Conservation (phyloP, 768 basidiomycete genomes). For the Pulveroboletus sp. region DNA sequence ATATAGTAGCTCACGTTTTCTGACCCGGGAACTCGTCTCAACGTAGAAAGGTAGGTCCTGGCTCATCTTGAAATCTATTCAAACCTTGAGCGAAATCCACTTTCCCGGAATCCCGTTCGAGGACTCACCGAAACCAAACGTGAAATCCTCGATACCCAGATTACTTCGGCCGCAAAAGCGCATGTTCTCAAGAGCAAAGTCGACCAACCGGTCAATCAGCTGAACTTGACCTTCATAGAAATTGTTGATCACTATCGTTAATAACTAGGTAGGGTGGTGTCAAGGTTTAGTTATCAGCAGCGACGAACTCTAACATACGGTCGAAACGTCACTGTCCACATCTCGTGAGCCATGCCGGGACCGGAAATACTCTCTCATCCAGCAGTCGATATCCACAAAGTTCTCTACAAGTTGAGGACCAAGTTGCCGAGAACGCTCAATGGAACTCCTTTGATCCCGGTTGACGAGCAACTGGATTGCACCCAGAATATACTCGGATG, state of each 20-base stretch:
- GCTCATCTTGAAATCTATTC: constrained; percentile 27
- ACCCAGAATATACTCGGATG: constrained; percentile 22
- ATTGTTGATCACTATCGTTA: constrained; percentile 27
- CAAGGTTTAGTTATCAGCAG: neutral
- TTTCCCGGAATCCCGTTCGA: neutral
- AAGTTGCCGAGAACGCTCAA: constrained; percentile 17
- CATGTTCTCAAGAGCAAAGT: constrained; percentile 25
- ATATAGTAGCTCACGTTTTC: constrained; percentile 20
- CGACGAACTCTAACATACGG: constrained; percentile 12
- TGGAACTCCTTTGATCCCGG: constrained; percentile 12
- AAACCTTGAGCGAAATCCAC: neutral
- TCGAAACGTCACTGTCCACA: constrained; percentile 15
- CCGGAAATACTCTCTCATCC: constrained; percentile 28
- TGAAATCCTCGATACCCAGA: constrained; percentile 23
- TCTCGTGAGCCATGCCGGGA: constrained; percentile 11
- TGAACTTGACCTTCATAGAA: constrained; percentile 30
- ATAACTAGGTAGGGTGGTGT: constrained; percentile 11
- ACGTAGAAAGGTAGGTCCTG: constrained; percentile 28
- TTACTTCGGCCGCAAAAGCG: constrained; percentile 9
- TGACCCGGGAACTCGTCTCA: constrained; percentile 22
- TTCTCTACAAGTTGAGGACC: constrained; percentile 31
- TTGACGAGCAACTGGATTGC: constrained; percentile 27
- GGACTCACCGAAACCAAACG: constrained; percentile 28
- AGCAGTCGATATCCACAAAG: constrained; percentile 25
- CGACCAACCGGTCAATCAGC: constrained; percentile 24